Conservation (phyloP, 2,329 filamentous ascomycete species). For the Bipolaris gigantea region DNA sequence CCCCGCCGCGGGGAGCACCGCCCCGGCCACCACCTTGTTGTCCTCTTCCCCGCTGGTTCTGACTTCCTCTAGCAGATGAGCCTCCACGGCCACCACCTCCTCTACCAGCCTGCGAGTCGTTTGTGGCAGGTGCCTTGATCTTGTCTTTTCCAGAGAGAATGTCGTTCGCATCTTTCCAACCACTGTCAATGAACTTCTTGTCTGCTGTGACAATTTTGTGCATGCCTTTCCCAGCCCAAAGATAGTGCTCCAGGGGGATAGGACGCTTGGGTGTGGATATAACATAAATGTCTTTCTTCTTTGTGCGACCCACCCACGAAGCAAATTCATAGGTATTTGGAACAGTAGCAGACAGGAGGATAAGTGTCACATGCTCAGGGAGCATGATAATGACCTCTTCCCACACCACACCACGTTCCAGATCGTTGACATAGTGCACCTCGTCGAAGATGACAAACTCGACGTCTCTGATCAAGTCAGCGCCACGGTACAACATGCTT, state of each 20-base stretch:
- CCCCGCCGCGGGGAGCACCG: conserved; percentile 57
- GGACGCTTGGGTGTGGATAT: conserved; percentile 96
- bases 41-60: conserved; percentile 54
- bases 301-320: conserved; percentile 96
- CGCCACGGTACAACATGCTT: conserved; percentile 96
- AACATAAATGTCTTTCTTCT: conserved; percentile 98
- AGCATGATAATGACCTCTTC: conserved; percentile 99
- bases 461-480: conserved; percentile 93
- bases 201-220: conserved; percentile 93
- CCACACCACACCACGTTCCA: conserved; percentile 96
- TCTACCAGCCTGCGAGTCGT: conserved; percentile 55
- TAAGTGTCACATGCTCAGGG: conserved; percentile 93
- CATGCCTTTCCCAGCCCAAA: conserved; percentile 92
- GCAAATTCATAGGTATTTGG: conserved; percentile 98
- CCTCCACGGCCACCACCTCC: conserved; percentile 55
- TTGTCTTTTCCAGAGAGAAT: conserved; percentile 82
- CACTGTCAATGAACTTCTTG: conserved; percentile 86
- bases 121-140: conserved; percentile 57
- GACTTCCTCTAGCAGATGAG: conserved; percentile 50
- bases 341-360: conserved; percentile 91
- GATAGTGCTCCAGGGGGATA: conserved; percentile 90
- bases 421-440: conserved; percentile 97
- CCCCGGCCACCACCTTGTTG: conserved; percentile 50
- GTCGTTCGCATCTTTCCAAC: conserved; percentile 92
- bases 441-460: conserved; percentile 99